A percentile compares a stretch with the other conserved stretches of the same genome.
phyloP scores from a whole-genome alignment of 2,329 filamentous ascomycete genomes.

The Ophiocordyceps sinensis region DNA sequence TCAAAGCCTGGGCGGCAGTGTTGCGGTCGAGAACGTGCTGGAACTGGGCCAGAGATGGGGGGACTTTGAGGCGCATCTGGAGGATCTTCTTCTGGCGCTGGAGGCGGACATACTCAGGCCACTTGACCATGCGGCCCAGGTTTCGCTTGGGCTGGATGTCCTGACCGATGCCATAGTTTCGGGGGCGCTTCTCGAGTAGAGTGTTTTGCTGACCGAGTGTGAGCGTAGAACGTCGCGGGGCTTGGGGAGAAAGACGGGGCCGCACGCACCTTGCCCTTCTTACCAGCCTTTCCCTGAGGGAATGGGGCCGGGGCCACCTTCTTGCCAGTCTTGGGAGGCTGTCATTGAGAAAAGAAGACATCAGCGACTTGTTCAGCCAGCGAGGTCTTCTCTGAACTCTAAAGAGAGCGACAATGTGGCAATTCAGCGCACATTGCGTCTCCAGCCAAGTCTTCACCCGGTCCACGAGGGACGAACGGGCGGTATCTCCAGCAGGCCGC shows the following conservation, averaged over 20 bases:
- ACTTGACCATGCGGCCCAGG: conserved; percentile 96
- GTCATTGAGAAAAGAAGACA: conserved; percentile 99
- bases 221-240: neutral
- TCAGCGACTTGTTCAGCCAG: conserved; percentile 76
- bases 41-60: conserved; percentile 95
- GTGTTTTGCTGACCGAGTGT: conserved; percentile 56
- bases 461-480: conserved; percentile 13
- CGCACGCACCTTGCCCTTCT: conserved; percentile 89
- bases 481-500: conserved; percentile 20
- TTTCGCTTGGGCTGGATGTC: conserved; percentile 96
- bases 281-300: conserved; percentile 83
- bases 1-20: conserved; percentile 92
- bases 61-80: conserved; percentile 96
- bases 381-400: conserved; percentile 81
- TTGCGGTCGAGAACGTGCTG: conserved; percentile 93
- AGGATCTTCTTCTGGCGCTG: conserved; percentile 93
- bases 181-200: conserved; percentile 93
- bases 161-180: conserved; percentile 98
- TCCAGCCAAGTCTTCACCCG: conserved; percentile 54
- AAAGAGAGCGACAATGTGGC: conserved; percentile 54
- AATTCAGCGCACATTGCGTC: conserved; percentile 37
- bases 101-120: conserved; percentile 97
- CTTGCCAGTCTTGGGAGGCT: conserved; percentile 98
- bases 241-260: neutral
- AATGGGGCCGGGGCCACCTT: conserved; percentile 96